Evolutionary conservation across 306 rosid species (phyloP).

Genomic region (Hippophae tibetana): DNA sequence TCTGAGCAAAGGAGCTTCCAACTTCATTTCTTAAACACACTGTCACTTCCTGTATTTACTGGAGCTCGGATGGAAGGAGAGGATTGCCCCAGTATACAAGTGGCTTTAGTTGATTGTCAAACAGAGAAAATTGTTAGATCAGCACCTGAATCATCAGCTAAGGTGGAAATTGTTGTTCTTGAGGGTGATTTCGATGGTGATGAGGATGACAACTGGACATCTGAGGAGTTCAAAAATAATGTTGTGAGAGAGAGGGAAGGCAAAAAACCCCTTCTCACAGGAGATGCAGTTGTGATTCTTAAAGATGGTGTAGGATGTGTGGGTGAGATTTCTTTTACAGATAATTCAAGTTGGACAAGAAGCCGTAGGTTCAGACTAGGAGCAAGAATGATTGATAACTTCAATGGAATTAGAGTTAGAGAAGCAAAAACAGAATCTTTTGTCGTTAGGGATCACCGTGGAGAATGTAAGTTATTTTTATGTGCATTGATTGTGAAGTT

Average conservation of each 20-base stretch:
- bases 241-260: slow-evolving; percentile 93
- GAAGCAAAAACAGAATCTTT: slow-evolving; percentile 90
- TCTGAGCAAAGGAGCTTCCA: slow-evolving; percentile 51
- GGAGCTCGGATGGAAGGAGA: slow-evolving; percentile 97
- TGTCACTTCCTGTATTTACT: slow-evolving; percentile 88
- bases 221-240: slow-evolving; percentile 80
- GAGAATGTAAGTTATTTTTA: slow-evolving; percentile 75
- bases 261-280: slow-evolving; percentile 86
- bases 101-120: slow-evolving; percentile 54
- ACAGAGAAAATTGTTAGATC: slow-evolving; percentile 50
- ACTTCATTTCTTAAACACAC: slow-evolving; percentile 57
- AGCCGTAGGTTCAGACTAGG: slow-evolving; percentile 94
- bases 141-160: slow-evolving; percentile 74
- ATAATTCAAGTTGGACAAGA: slow-evolving; percentile 99
- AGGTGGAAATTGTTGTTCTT: slow-evolving; percentile 88
- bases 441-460: slow-evolving; percentile 91
- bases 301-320: slow-evolving; percentile 64
- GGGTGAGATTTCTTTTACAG: slow-evolving; percentile 83
- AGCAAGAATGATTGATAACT: slow-evolving; percentile 65
- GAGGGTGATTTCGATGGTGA: slow-evolving; percentile 96
- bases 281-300: slow-evolving; percentile 70
- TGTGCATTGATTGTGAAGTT: neutral
- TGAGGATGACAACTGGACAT: slow-evolving; percentile 65
- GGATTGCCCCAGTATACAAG: slow-evolving; percentile 51
- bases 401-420: slow-evolving; percentile 54